Evolutionary conservation across 176 grass and related monocot species (phyloP).

Genomic region (Zoysia japonica): DNA sequence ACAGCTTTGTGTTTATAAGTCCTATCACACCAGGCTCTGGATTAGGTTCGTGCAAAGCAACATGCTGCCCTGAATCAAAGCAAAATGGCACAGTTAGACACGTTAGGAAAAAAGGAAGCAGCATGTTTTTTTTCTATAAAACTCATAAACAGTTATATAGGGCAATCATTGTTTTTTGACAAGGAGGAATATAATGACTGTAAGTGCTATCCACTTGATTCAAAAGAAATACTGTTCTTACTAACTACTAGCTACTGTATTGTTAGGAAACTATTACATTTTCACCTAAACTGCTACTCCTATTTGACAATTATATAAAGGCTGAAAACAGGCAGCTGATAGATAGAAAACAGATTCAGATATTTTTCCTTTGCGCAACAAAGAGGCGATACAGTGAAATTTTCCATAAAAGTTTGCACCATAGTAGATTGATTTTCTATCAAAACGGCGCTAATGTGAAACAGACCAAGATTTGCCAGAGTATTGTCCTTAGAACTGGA

Average conservation of each 20-base stretch:
- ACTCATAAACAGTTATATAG: too few species aligned
- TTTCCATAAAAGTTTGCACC: background rate
- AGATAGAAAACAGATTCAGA: background rate
- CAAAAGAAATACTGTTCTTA: too few species aligned
- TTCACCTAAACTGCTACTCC: too few species aligned
- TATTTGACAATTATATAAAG: background rate
- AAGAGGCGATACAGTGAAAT: slow-evolving; percentile 11
- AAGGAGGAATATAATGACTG: too few species aligned
- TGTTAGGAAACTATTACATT: too few species aligned
- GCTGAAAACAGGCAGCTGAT: slow-evolving; percentile 10
- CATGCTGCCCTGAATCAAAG: slow-evolving; percentile 81
- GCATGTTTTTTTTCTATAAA: too few species aligned
- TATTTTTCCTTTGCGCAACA: slow-evolving; percentile 10
- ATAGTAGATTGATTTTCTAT: slow-evolving; percentile 17
- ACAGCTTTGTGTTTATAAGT: slow-evolving; percentile 83
- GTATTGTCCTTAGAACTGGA: background rate
- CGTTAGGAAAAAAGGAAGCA: too few species aligned
- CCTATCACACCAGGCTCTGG: slow-evolving; percentile 80
- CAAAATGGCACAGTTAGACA: slow-evolving; percentile 23
- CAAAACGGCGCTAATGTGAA: slow-evolving; percentile 10
- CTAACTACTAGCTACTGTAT: too few species aligned
- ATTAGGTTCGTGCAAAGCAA: slow-evolving; percentile 79
- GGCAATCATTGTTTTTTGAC: too few species aligned
- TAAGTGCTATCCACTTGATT: too few species aligned
- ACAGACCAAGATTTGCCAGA: background rate